Percentiles rank a stretch among this genome's conserved stretches.
Evolutionary conservation across 257 asterid species (phyloP).

Genomic region (Solanum bulbocastanum): DNA sequence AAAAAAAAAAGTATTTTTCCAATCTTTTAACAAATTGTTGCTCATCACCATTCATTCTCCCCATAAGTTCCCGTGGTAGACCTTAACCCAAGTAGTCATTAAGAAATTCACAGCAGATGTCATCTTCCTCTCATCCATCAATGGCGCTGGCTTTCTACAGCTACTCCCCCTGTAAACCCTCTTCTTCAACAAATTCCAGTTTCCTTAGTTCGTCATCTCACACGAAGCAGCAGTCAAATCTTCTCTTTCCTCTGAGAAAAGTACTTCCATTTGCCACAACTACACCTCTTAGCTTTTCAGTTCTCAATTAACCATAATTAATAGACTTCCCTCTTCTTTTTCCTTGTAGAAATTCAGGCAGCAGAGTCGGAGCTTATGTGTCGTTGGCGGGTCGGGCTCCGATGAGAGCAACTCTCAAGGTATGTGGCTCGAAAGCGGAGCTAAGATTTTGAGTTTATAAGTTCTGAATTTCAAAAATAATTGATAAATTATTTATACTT

Average conservation of each 20-base stretch:
- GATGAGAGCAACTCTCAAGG: conserved; percentile 20
- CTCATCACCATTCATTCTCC: not conserved
- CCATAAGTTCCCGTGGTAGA: not conserved
- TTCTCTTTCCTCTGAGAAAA: conserved; percentile 1
- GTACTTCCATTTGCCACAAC: not conserved
- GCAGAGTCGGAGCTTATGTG: conserved; percentile 8
- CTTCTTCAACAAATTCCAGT: conserved; percentile 21
- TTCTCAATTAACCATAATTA: not conserved
- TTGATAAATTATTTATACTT: not conserved
- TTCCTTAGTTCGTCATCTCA: conserved; percentile 3
- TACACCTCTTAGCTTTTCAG: not conserved
- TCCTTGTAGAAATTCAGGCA: conserved; percentile 12
- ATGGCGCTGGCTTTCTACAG: conserved; percentile 47
- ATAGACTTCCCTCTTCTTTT: not conserved
- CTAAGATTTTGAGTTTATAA: too few relatives aligned
- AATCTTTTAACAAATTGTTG: not conserved
- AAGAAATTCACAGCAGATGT: not conserved
- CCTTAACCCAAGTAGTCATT: not conserved
- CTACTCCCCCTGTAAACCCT: conserved; percentile 10
- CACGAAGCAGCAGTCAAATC: not conserved
- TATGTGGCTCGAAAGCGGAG: not conserved
- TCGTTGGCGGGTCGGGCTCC: conserved; percentile 26
- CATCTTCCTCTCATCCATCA: not conserved
- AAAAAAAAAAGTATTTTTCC: not conserved
- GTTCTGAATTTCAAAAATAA: too few relatives aligned